Base-by-base conservation (phyloP, 331 rosid genomes). In the Rhamnella rubrinervis region DNA sequence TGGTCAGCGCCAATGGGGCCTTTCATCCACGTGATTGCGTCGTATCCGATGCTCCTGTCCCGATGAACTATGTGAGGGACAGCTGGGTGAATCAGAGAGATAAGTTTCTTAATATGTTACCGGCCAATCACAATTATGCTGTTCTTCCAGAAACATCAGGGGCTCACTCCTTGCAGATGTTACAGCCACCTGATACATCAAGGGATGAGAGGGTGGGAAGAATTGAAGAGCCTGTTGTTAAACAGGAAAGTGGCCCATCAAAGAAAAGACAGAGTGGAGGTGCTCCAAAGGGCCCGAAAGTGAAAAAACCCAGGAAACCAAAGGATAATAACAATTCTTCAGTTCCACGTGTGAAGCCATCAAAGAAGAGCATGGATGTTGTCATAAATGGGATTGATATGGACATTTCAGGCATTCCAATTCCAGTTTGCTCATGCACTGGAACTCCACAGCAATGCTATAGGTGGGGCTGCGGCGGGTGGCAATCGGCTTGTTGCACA, bases 401-500 rank as follows among this genome's bases (percentile, higher is more conserved):
- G 96, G 98, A 93, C 66, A 87, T 93, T 73, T 91, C 98, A 20
- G 85, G 97, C 41, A 74, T 93, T 20, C 96, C 98, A 2, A 86
- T 85, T 77, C 98, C 98, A 12, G 85, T 91, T 50, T 93, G 98
- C 71, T 89, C 98, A 0, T 93, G 98, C 70, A 93, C 98, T 20
- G 97, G 98, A 59, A 10, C 78, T 38, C 87, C 95, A 51, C 98
- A 91, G 74, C 98, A 91, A 77, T 88, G 98, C 73, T 93, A 93
- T 63, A 83, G 98, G 11, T 93, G 98, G 98, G 98, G 98, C 59
- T 87, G 87, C 40, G 98, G 97, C 7, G 97, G 98, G 12, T 93
- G 98, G 98, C 98, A 93, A 66, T 93, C 98, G 11, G 96, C 98
- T 46, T 93, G 98, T 80, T 93, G 98, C 63, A 93, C 98, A 35